phyloP scores from a whole-genome alignment of 139 green algal genomes.

The Gonium pectorale region DNA sequence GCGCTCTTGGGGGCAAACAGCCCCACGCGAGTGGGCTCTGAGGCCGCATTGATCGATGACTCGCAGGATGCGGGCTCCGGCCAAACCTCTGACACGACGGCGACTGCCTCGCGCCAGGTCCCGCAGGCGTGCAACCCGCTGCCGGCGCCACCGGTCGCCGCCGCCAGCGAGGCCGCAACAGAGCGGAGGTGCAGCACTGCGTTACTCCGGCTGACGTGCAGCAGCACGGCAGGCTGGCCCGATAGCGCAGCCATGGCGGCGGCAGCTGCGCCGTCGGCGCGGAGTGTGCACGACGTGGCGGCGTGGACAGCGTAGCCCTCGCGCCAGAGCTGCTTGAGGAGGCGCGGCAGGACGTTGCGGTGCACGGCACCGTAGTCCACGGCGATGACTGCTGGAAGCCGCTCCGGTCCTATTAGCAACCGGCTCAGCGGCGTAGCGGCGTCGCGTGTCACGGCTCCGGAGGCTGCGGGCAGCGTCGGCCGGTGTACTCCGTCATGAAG shows the following conservation, averaged over 20 bases:
- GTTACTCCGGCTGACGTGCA: slow-evolving; percentile 48
- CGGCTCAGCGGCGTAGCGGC: background rate
- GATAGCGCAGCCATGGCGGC: slow-evolving; percentile 21
- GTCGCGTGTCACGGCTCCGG: background rate
- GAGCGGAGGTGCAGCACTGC: slow-evolving; percentile 22
- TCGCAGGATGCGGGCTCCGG: too few species aligned
- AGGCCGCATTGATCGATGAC: too few species aligned
- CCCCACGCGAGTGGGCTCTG: too few species aligned
- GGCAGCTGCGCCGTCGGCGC: background rate
- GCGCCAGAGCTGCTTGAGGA: slow-evolving; percentile 35
- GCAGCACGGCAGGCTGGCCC: slow-evolving; percentile 19
- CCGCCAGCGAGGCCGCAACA: background rate
- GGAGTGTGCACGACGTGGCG: background rate
- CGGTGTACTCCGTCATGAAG: slow-evolving; percentile 30
- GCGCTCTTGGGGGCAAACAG: too few species aligned
- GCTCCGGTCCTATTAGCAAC: slow-evolving; percentile 15
- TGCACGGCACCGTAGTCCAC: background rate
- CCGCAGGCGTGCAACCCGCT: background rate
- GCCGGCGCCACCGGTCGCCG: background rate
- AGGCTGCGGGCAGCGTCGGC: background rate
- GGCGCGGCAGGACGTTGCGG: slow-evolving; percentile 39
- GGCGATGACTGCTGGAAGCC: background rate
- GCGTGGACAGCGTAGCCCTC: slow-evolving; percentile 35
- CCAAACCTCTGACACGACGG: slow-evolving; percentile 8
- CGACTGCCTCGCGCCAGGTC: slow-evolving; percentile 6